phyloP scores from a whole-genome alignment of 345 rosid genomes.

The Sonneratia alba region DNA sequence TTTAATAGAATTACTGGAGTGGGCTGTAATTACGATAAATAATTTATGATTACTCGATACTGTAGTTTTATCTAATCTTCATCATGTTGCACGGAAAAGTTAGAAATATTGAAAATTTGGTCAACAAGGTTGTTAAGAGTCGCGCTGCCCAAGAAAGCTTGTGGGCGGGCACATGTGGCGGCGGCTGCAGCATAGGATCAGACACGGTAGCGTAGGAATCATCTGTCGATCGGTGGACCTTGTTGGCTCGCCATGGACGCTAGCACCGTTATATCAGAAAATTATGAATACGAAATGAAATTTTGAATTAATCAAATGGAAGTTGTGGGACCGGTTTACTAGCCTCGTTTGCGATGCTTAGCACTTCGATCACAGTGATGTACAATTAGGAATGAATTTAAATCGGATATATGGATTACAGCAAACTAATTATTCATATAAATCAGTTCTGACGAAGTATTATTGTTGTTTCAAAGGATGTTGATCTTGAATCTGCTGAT shows the following conservation, averaged over 20 bases:
- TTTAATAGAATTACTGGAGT: too few relatives aligned
- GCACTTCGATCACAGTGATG: too few relatives aligned
- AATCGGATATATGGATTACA: too few relatives aligned
- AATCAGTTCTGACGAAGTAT: too few relatives aligned
- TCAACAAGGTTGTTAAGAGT: too few relatives aligned
- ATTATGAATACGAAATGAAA: neutral
- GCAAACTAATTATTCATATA: too few relatives aligned
- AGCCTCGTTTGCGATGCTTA: neutral
- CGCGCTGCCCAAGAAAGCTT: neutral
- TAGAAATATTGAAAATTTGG: too few relatives aligned
- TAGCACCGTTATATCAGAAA: conserved; percentile 1
- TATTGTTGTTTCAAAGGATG: conserved; percentile 27
- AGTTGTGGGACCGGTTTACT: conserved; percentile 13
- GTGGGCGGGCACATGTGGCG: neutral
- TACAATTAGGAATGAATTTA: too few relatives aligned
- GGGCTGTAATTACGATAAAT: too few relatives aligned
- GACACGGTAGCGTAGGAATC: neutral
- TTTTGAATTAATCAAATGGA: neutral
- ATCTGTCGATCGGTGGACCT: neutral
- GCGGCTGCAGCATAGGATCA: neutral
- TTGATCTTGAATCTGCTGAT: conserved; percentile 47
- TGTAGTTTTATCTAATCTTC: too few relatives aligned
- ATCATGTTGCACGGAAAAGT: too few relatives aligned
- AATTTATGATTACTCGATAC: too few relatives aligned
- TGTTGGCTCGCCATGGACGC: conserved; percentile 12